Percentiles rank a stretch among this genome's conserved stretches.
Conservation (phyloP, 2,329 filamentous ascomycete species). For the Ophiostoma angusticollis region DNA sequence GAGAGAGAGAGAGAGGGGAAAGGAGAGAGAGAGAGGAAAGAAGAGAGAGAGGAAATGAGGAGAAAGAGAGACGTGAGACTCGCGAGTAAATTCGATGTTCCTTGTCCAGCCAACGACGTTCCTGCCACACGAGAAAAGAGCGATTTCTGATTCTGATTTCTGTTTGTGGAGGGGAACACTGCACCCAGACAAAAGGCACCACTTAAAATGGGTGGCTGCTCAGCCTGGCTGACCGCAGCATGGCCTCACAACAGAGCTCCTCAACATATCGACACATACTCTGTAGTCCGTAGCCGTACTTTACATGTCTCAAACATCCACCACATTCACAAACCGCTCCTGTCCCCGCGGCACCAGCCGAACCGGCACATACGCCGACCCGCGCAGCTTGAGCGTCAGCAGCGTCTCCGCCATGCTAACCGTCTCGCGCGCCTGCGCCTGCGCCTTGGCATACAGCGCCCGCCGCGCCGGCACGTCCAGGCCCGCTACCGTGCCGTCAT, state of each 20-base stretch:
- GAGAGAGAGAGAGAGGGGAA: neutral
- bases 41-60: neutral
- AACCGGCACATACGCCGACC: constrained; percentile 47
- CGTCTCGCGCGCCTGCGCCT: constrained; percentile 37
- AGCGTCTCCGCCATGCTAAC: constrained; percentile 45
- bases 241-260: too few relatives aligned
- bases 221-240: too few relatives aligned
- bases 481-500: constrained; percentile 37
- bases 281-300: too few relatives aligned
- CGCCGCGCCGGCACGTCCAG: constrained; percentile 36
- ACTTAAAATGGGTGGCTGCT: too few relatives aligned
- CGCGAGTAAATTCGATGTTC: too few relatives aligned
- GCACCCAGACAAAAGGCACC: too few relatives aligned
- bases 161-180: too few relatives aligned
- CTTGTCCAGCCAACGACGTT: too few relatives aligned
- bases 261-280: too few relatives aligned
- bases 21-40: neutral
- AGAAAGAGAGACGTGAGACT: neutral
- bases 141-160: too few relatives aligned
- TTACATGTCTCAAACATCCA: constrained; percentile 13
- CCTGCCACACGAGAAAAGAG: too few relatives aligned
- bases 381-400: constrained; percentile 59
- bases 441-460: constrained; percentile 48
- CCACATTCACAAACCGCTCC: constrained; percentile 49
- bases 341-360: constrained; percentile 55